Base-by-base conservation (phyloP, 2,329 filamentous ascomycete species). In the Trichoderma pleuroti region DNA sequence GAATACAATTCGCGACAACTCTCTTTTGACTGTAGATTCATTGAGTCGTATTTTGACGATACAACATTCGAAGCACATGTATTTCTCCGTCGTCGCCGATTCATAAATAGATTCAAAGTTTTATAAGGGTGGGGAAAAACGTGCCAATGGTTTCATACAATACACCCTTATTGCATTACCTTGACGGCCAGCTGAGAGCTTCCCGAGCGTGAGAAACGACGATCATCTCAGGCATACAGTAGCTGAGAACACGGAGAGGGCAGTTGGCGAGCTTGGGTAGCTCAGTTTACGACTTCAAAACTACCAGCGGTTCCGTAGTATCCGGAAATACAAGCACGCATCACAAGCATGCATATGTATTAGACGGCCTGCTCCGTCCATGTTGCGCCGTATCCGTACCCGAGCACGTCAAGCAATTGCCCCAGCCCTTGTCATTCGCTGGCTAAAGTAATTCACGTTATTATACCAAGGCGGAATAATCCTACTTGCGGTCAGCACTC, bases 61-160 rank as follows among this genome's bases (percentile, higher is more conserved):
- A 32, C 18, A 24, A 14, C 4, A 11, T 18, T 21, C 2, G 9
- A 18, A 32, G 5, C 9, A 60, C 8, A 1, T 10, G 14, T 18
- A 6, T 34, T 21, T 49, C 26, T 60, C n/a, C 18, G 11, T 21
- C 11, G 12, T n/a, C n/a, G 10, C 12, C 12, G 16, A 66, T 26
- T 39, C 30, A 34, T 56, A 46, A 68, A 60, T 68, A 59, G 54
- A 68, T 46, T 60, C 65, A 68, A 60, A 46, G 24, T 68, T 60
- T 42, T 12, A 7, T 18, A 42, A 60, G 14, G 26, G 36, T 56
- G 65, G 28, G 65, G 32, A 60, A 68, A 59, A 68, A 68, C 65
- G 65, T 68, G 65, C 28, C 56, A 60, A 60, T 59, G 36, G 65
- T 68, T 60, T 68, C 54, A 68, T 68, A 68, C 26, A 49, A 68